Percentiles rank a stretch among this genome's conserved stretches.
These are phyloP conservation scores for Thalassiosira mediterranea DNA, from an alignment of 352 stramenopile species.

Conservation along the genomic window DNA sequence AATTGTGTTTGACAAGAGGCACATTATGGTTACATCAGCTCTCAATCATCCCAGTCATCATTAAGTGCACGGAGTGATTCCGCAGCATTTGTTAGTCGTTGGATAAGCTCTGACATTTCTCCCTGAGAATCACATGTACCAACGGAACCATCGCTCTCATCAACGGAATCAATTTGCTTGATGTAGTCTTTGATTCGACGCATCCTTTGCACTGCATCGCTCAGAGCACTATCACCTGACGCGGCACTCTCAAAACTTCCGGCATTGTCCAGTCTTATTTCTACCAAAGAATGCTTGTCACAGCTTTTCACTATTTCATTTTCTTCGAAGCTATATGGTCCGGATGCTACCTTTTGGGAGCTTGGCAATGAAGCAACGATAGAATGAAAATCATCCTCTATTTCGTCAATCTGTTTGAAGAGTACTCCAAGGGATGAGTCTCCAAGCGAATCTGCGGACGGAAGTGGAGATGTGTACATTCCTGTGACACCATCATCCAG, in stretches of 20 bases:
- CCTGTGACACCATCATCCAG: slow-evolving; percentile 44
- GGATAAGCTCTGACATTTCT: slow-evolving; percentile 59
- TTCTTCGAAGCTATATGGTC: slow-evolving; percentile 30
- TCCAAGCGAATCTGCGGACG: slow-evolving; percentile 34
- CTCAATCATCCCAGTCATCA: slow-evolving; percentile 44
- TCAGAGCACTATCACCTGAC: slow-evolving; percentile 38
- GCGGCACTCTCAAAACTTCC: slow-evolving; percentile 51
- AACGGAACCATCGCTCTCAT: slow-evolving; percentile 36
- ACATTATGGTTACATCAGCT: too few species aligned
- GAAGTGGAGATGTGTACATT: slow-evolving; percentile 24
- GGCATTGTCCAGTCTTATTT: slow-evolving; percentile 26
- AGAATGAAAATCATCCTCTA: slow-evolving; percentile 62
- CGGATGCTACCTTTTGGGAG: slow-evolving; percentile 27
- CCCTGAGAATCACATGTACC: slow-evolving; percentile 35
- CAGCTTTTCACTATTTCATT: slow-evolving; percentile 25
- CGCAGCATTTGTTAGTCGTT: slow-evolving; percentile 51
- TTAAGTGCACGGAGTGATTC: slow-evolving; percentile 45
- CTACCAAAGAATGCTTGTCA: slow-evolving; percentile 38
- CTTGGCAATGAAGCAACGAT: slow-evolving; percentile 50
- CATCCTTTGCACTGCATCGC: slow-evolving; percentile 40
- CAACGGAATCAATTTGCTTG: slow-evolving; percentile 43
- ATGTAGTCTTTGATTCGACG: slow-evolving; percentile 56
- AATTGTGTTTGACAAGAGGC: too few species aligned
- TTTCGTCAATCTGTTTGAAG: slow-evolving; percentile 59
- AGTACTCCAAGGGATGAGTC: slow-evolving; percentile 53